Percentiles rank a stretch among this genome's conserved stretches.
Conservation (phyloP, 2,329 filamentous ascomycete genomes). For the Sporothrix pseudoabietina region DNA sequence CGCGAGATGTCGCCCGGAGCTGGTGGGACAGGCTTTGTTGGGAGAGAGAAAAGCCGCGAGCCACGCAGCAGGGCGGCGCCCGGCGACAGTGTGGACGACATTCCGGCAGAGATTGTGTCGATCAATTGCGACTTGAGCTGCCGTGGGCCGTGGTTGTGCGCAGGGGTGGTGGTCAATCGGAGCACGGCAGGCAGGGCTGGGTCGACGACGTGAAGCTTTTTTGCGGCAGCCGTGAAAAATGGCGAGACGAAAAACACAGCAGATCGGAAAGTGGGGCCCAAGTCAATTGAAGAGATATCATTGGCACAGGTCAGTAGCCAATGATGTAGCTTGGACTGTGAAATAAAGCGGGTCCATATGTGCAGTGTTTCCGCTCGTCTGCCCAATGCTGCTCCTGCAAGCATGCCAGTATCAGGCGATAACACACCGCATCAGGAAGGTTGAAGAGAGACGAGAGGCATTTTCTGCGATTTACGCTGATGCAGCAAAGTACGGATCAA, state of each 20-base stretch:
- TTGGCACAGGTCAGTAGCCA: neutral
- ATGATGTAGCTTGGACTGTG: neutral
- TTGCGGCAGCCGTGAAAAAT: neutral
- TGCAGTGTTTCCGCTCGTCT: neutral
- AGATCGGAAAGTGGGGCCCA: constrained; percentile 12
- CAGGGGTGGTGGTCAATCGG: neutral
- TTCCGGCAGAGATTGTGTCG: constrained; percentile 28
- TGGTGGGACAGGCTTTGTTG: constrained; percentile 66
- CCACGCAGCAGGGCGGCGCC: constrained; percentile 74
- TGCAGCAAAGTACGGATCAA: neutral
- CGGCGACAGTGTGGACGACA: constrained; percentile 53
- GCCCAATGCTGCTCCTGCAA: neutral
- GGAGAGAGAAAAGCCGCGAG: constrained; percentile 88
- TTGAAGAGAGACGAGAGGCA: constrained; percentile 20
- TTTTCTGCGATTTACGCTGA: neutral
- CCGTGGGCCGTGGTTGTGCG: neutral
- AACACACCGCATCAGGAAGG: neutral
- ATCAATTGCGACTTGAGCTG: neutral
- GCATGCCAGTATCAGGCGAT: constrained; percentile 17
- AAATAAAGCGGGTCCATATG: neutral
- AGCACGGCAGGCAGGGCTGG: neutral
- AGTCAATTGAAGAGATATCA: neutral
- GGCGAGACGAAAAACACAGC: constrained; percentile 21
- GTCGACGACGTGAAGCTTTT: constrained; percentile 21
- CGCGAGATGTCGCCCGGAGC: constrained; percentile 55